Evolutionary conservation across 1,284 basidiomycete species (phyloP), one percentile per base, ranked within the genome.

Genomic region (Vanrija pseudolonga): DNA sequence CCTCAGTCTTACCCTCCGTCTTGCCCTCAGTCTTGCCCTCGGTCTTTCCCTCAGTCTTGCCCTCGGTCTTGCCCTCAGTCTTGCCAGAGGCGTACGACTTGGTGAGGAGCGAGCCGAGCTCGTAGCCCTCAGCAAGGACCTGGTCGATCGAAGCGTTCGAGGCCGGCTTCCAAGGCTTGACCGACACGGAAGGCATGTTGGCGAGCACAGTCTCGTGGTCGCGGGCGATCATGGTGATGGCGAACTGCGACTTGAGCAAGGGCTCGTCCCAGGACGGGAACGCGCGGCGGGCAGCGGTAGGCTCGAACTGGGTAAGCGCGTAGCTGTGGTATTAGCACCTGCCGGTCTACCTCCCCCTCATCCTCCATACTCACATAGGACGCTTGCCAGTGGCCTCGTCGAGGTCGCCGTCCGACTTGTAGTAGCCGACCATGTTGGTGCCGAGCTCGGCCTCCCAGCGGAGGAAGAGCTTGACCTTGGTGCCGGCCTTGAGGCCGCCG

Each of bases 201-300:
- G 86, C 68, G 41, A 79, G 76, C 65, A 86, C 84, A 0, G 87
- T 88, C 65, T 84, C 81, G n/a, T 78, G 79, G 17, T 71, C 71
- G 58, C 86, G 85, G 32, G 91, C 91, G 63, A 98, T 84, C 80
- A 97, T 81, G 15, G 87, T 87, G 64, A 97, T 80, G 28, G 54
- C 80, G 74, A 89, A 96, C 3, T 86, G 92, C 6, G 93, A 88
- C 76, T 98, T 98, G 68, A 96, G 81, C 20, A 85, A 81, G 22
- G 95, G 95, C 73, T 98, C 93, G 72, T 97, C 95, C 89, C 90
- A 98, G 62, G 79, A 71, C 53, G 90, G 90, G 75, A 91, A 89
- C 11, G 87, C 86, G 49, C 84, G 81, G 55, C 93, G 81, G 5
- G 92, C 92, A 55, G 86, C 85, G 23, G 91, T 96, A 18, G 94